Conservation (phyloP, 2,329 filamentous ascomycete genomes). For the Biscogniauxia sp. region DNA sequence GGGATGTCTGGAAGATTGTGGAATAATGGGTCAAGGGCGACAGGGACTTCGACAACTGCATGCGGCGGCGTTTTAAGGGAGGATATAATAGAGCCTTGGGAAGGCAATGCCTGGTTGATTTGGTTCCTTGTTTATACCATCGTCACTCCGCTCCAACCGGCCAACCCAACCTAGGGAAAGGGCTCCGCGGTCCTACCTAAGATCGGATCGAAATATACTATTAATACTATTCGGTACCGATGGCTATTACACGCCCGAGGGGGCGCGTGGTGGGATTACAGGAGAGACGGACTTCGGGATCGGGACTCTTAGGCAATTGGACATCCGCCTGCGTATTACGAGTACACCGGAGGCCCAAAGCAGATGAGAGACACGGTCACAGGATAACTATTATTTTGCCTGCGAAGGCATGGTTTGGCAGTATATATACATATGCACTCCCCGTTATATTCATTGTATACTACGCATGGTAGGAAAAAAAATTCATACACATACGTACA, state of each 20-base stretch:
- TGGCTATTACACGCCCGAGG: background rate
- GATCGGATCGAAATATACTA: too few species aligned
- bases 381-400: constrained; percentile 1
- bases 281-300: background rate
- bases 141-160: background rate
- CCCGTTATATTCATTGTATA: background rate
- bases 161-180: background rate
- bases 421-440: background rate
- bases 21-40: background rate
- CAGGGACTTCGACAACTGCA: background rate
- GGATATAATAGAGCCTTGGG: background rate
- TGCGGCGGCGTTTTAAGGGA: background rate
- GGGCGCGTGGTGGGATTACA: too few species aligned
- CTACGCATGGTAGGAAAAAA: background rate
- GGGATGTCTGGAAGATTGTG: constrained; percentile 2
- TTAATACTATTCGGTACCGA: background rate
- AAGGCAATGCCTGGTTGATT: background rate
- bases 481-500: background rate
- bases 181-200: too few species aligned
- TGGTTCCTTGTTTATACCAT: background rate
- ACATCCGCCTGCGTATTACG: background rate
- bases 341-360: background rate
- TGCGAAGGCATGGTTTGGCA: background rate
- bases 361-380: background rate
- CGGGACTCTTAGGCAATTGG: background rate